Evolutionary conservation across 345 rosid species (phyloP).

Genomic region (Eutrema yunnanense): DNA sequence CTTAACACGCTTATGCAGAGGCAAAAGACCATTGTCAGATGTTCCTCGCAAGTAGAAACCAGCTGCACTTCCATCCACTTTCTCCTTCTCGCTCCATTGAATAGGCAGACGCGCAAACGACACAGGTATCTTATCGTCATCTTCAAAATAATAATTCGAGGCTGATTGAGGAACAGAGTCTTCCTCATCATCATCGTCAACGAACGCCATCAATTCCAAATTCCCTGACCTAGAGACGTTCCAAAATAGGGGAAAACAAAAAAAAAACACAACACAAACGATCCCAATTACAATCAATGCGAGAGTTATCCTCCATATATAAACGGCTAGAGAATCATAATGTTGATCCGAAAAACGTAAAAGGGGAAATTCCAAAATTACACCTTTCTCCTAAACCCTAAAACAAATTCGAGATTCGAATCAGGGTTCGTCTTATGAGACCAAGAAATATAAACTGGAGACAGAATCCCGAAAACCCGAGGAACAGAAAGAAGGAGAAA

Average conservation of each 20-base stretch:
- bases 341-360: background rate
- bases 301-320: background rate
- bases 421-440: conserved; percentile 14
- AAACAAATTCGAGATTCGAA: background rate
- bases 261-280: background rate
- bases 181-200: conserved; percentile 61
- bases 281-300: background rate
- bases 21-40: conserved; percentile 52
- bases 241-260: background rate
- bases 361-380: background rate
- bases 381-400: conserved; percentile 18
- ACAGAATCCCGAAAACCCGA: background rate
- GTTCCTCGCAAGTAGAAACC: conserved; percentile 52
- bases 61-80: conserved; percentile 10
- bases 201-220: conserved; percentile 11
- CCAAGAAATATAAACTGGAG: background rate
- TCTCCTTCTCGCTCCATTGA: conserved; percentile 41
- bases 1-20: conserved; percentile 47
- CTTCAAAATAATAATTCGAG: conserved; percentile 53
- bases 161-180: conserved; percentile 43
- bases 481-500: background rate
- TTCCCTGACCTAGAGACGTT: background rate
- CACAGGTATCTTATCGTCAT: conserved; percentile 44
- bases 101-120: conserved; percentile 65
- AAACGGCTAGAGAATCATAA: background rate